Conservation (phyloP, 2,329 filamentous ascomycete genomes). For the Elsinoe arachidis region DNA sequence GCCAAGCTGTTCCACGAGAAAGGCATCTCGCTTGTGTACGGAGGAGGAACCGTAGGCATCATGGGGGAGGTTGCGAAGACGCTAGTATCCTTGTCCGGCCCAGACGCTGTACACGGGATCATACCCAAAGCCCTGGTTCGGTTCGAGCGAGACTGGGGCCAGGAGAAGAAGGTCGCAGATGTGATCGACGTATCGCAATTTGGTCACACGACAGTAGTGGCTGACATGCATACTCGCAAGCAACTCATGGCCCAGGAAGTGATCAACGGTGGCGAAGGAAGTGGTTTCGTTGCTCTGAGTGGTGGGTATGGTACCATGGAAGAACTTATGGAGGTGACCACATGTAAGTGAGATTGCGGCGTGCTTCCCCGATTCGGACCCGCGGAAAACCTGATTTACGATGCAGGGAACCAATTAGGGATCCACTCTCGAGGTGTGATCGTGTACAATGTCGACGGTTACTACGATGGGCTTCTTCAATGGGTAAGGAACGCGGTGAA, state of each 20-base stretch:
- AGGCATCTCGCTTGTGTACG: constrained; percentile 81
- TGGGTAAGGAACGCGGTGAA: constrained; percentile 73
- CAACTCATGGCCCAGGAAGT: constrained; percentile 87
- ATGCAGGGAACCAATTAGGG: constrained; percentile 66
- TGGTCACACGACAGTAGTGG: constrained; percentile 77
- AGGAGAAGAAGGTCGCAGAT: constrained; percentile 33
- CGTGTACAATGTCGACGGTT: constrained; percentile 78
- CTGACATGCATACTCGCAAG: constrained; percentile 95
- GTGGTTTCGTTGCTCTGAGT: constrained; percentile 78
- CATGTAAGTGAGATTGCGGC: constrained; percentile 43
- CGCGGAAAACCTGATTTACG: not conserved
- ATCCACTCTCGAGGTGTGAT: constrained; percentile 77
- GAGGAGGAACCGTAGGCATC: constrained; percentile 84
- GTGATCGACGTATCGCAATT: constrained; percentile 59
- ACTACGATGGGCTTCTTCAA: constrained; percentile 76
- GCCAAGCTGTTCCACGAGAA: constrained; percentile 64
- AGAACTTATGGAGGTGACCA: constrained; percentile 83
- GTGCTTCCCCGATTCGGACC: constrained; percentile 26
- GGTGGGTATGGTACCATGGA: constrained; percentile 94
- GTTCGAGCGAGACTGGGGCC: constrained; percentile 60
- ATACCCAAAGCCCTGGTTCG: constrained; percentile 79
- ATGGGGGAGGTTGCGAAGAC: constrained; percentile 92
- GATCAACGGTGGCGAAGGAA: constrained; percentile 68
- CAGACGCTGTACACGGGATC: constrained; percentile 78
- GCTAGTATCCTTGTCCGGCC: constrained; percentile 73